phyloP scores from a whole-genome alignment of 2,329 filamentous ascomycete species.

The Zymoseptoria tritici region DNA sequence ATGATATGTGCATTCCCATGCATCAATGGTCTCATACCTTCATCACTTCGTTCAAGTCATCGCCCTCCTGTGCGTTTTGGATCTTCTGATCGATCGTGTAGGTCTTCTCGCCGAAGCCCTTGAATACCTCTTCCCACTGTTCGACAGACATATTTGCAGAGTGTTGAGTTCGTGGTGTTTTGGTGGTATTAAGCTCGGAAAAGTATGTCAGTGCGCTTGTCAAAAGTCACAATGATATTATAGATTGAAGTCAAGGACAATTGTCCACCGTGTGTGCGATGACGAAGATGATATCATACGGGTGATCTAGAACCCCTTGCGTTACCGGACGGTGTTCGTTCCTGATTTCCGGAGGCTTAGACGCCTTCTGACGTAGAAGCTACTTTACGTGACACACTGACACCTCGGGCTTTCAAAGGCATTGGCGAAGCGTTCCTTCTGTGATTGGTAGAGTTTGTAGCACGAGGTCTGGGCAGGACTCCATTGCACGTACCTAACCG shows the following conservation, averaged over 20 bases:
- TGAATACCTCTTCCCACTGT: slow-evolving; percentile 18
- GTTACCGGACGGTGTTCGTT: background rate
- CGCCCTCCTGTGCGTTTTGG: slow-evolving; percentile 15
- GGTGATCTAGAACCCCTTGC: background rate
- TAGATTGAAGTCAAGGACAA: background rate
- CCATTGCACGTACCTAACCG: background rate
- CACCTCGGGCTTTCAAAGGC: background rate
- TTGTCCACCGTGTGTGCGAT: background rate
- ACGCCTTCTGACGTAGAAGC: background rate
- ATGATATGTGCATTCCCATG: background rate
- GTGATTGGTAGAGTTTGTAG: background rate
- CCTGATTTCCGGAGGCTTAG: background rate
- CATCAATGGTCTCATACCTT: slow-evolving; percentile 7
- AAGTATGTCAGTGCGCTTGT: background rate
- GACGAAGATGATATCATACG: background rate
- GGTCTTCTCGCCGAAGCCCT: slow-evolving; percentile 16
- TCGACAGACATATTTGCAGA: slow-evolving; percentile 5
- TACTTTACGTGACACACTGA: background rate
- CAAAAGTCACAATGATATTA: background rate
- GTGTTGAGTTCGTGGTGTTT: background rate
- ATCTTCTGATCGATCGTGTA: slow-evolving; percentile 15
- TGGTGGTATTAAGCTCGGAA: background rate
- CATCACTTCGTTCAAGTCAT: slow-evolving; percentile 10
- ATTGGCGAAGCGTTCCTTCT: background rate
- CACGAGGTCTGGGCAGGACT: background rate